Evolutionary conservation across 2,329 filamentous ascomycete species (phyloP), one percentile per base, ranked within the genome.

Genomic region (Exophiala spinifera): DNA sequence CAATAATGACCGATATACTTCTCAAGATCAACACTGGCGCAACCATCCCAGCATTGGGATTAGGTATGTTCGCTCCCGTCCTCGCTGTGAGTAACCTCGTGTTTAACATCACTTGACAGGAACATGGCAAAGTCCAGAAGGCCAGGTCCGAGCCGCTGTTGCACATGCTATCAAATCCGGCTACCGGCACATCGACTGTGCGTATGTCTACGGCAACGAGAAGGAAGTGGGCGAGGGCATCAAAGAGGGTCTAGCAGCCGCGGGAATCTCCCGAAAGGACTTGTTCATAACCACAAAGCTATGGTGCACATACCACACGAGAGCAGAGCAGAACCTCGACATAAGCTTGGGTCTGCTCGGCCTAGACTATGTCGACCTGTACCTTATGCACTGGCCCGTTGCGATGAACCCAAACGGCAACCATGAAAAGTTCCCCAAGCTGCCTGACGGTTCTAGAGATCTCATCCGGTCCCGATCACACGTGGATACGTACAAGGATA

Each of bases 201-300:
- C 77, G 11, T 66, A 70, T 56, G 68, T 75, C 68, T 77, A 65
- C 44, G 76, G 77, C 50, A 89, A 86, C 57, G 85, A 87, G 67
- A 77, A 77, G 54, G 83, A 86, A 53, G 84, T 87, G 1, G 87
- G 84, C 8, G 72, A 78, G 57, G 86, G 82, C 17, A 82, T 88
- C 54, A 59, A 63, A 39, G 59, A 64, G 31, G 61, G 62, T 39
- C 53, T 64, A 64, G 80, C 77, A 60, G 79, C 85, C 53, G 80
- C 82, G 25, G 79, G 86, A 36, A 77, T 88, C 14, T 83, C 85
- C 54, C 77, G 85, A 49, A 73, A 81, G 40, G 76, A 87, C 51
- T 72, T 88, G 58, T 88, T 87, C 69, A 76, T 88, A 61, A 85
- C 82, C 2, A 84, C 82, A n/a, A 88, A 87, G 68, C 72, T 87